Base-by-base conservation (phyloP, 371 early-diverging fungal genomes). In the Capniomyces stellatus region DNA sequence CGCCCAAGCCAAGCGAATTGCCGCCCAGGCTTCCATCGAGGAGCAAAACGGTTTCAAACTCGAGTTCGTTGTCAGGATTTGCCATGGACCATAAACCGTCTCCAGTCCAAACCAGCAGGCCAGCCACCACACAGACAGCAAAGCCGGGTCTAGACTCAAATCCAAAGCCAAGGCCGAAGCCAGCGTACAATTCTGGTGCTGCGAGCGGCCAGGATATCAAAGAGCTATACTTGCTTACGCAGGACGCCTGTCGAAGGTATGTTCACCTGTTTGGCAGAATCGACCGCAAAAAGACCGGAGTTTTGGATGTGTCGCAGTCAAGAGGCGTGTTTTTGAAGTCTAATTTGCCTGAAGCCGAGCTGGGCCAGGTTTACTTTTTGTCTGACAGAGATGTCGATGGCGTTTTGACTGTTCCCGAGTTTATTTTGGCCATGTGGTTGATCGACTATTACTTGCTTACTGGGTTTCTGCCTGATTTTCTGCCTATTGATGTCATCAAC, bases 391-490 rank as follows among this genome's bases (percentile, higher is more conserved):
- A 46, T 46, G 28, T 18, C 6, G 46, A 46, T 46, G 46, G 46
- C 15, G 29, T 28, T 46, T 46, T 46, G 46, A 46, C 6, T 18
- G 6, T 46, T 6, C 46, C 8, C 15, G 46, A 46, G 29, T 46
- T 46, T 29, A 46, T 46, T 46, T 29, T 46, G 46, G 46, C 46
- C 27, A 46, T 46, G 46, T 46, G 29, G 28, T 18, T 46, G 27
- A 28, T 25, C 46, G 46, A 46, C 29, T 46, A 35, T 15, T 35
- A 35, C 35, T 35, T 35, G 35, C 35, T 35, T 35, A 15, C 15
- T 35, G 35, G 35, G 6, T 10, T 35, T 35, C 15, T 35, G 35
- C 35, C 35, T 15, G 35, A 35, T 6, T 35, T 35, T 35, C 15
- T 35, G 15, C 35, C 35, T 35, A 10, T 35, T 10, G 35, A 35